Base-by-base conservation (phyloP, 345 rosid species). In the Salix arbutifolia region DNA sequence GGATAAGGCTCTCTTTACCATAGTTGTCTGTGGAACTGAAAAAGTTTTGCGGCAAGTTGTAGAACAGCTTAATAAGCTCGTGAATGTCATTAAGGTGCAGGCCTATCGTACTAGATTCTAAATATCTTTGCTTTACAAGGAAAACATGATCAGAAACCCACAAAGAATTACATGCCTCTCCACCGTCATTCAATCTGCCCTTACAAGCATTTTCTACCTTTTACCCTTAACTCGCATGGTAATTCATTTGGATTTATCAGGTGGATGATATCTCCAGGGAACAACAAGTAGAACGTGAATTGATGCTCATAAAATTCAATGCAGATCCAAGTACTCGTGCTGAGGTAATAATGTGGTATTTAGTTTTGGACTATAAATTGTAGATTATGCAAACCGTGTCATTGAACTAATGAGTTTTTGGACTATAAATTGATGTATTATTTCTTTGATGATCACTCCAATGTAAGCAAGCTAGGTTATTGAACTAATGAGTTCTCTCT, bases 61-160 rank as follows among this genome's bases (percentile, higher is more conserved):
- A 35, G 96, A 92, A 86, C 99, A 95, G 81, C 97, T 95, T 56
- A 89, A 91, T 87, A 92, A 93, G 88, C 99, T 95, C 72, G 97
- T 93, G 64, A 92, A 89, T 85, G 99, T 95, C 80, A 69, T 93
- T 19, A 90, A 94, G 95, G 98, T 94, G 73, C 26, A 71, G 48
- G 26, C 17, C 37, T 40, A 31, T 53, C 64, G 3, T 71, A 11
- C 40, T 13, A 40, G 40, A 14, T 38, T 60, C 52, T n/a, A 68
- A 58, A 23, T 35, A 12, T 4, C 30, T 16, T 40, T 17, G 23
- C 14, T 61, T 8, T 1, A n/a, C 16, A 48, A 28, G 8, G 38
- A 13, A 69, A 23, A 69, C 72, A 69, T 38, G 25, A 35, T 6
- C 4, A 12, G 33, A 61, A 30, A 30, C 12, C n/a, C 18, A 31